Conservation (phyloP, 2,329 filamentous ascomycete species). For the Ophiocordyceps unilateralis region DNA sequence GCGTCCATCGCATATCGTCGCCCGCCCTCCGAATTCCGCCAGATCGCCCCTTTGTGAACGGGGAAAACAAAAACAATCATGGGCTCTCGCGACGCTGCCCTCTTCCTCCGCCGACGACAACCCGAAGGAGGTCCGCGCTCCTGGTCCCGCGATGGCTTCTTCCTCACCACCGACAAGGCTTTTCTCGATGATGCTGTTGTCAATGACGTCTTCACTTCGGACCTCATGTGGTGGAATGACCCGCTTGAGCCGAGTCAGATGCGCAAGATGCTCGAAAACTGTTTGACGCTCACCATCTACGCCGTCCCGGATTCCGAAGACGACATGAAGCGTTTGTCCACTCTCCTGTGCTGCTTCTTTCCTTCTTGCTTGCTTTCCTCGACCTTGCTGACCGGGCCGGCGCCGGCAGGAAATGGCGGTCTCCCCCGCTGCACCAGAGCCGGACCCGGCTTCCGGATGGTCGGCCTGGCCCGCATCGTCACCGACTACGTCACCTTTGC, state of each 20-base stretch:
- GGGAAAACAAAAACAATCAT: constrained; percentile 1
- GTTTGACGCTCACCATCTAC: constrained; percentile 43
- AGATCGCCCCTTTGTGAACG: background rate
- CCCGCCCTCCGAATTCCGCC: background rate
- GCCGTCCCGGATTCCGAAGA: constrained; percentile 19
- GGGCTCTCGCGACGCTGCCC: constrained; percentile 5
- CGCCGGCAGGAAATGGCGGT: constrained; percentile 13
- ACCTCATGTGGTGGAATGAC: constrained; percentile 44
- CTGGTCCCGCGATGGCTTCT: constrained; percentile 36
- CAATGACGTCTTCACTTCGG: constrained; percentile 36
- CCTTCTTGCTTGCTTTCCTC: background rate
- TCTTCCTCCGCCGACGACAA: constrained; percentile 6
- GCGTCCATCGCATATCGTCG: background rate
- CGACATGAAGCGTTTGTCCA: constrained; percentile 19
- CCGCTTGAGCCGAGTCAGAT: constrained; percentile 29
- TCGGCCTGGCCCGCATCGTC: constrained; percentile 35
- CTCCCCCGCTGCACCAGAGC: constrained; percentile 10
- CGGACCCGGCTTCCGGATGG: constrained; percentile 16
- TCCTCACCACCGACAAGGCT: constrained; percentile 42
- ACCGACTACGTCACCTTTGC: constrained; percentile 54
- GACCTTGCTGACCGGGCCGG: background rate
- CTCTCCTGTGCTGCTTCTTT: too few relatives aligned
- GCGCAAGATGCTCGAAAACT: constrained; percentile 35
- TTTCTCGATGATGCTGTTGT: constrained; percentile 36
- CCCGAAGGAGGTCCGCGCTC: constrained; percentile 18